A percentile compares a stretch with the other conserved stretches of the same genome.
These are phyloP conservation scores for Ogataea hybrid DNA, from an alignment of 1,139 yeast genomes.

Conservation along the genomic window DNA sequence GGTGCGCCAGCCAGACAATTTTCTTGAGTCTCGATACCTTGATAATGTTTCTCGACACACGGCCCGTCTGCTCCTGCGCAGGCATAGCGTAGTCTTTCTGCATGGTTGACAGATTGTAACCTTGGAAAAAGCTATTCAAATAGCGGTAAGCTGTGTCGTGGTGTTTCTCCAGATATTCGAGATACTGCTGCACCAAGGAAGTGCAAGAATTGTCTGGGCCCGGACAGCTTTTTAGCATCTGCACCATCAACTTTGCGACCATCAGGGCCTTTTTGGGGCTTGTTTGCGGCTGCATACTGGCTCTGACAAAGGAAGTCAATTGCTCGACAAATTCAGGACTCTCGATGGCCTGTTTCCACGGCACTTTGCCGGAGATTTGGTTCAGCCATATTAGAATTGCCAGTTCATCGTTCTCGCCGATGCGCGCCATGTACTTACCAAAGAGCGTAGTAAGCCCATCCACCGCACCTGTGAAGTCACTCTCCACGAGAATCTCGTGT, in stretches of 20 bases:
- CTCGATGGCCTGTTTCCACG: constrained; percentile 20
- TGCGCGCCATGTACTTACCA: constrained; percentile 12
- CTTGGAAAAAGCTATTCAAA: constrained; percentile 15
- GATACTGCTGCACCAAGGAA: constrained; percentile 13
- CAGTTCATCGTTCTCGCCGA: constrained; percentile 22
- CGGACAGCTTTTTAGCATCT: constrained; percentile 14
- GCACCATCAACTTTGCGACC: constrained; percentile 21
- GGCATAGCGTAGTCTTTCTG: constrained; percentile 18
- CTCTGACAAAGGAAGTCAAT: constrained; percentile 14
- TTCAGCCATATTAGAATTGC: constrained; percentile 24
- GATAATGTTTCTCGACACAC: constrained; percentile 12
- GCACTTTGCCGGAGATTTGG: constrained; percentile 22
- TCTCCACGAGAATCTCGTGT: constrained; percentile 25
- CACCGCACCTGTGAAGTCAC: constrained; percentile 25
- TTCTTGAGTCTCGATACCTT: constrained; percentile 26
- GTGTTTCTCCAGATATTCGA: constrained; percentile 14
- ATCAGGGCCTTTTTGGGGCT: constrained; percentile 18
- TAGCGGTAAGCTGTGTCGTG: constrained; percentile 17
- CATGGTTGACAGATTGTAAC: constrained; percentile 17
- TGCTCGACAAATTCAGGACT: constrained; percentile 14
- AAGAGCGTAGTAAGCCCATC: constrained; percentile 23
- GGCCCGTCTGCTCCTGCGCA: constrained; percentile 6
- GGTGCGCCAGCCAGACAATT: constrained; percentile 32
- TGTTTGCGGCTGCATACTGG: not conserved
- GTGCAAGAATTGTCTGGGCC: constrained; percentile 14